Percentiles rank a stretch among this genome's conserved stretches.
These are phyloP conservation scores for Daedaleopsis nitida DNA, from an alignment of 768 basidiomycete species.

Conservation along the genomic window DNA sequence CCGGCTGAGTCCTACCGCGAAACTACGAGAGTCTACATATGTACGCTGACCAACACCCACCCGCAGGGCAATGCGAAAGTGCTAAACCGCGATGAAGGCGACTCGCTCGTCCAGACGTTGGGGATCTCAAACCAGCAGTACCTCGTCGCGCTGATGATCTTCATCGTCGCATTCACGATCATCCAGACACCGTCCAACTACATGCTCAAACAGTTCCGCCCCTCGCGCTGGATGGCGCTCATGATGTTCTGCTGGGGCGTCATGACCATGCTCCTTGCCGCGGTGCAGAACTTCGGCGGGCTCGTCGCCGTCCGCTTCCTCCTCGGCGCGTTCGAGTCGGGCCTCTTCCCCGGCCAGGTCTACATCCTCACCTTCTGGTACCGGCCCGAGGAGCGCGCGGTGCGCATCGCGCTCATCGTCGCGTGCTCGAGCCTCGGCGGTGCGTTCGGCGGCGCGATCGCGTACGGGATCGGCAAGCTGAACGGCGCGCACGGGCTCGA, in stretches of 20 bases:
- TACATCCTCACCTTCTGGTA: constrained; percentile 52
- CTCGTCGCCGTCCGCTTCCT: constrained; percentile 41
- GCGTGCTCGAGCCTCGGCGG: constrained; percentile 33
- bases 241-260: constrained; percentile 43
- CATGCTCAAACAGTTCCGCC: constrained; percentile 39
- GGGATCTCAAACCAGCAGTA: constrained; percentile 34
- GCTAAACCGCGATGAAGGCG: constrained; percentile 34
- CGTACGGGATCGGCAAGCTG: constrained; percentile 34
- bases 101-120: constrained; percentile 33
- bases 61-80: constrained; percentile 36
- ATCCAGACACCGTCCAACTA: constrained; percentile 45
- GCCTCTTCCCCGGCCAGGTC: constrained; percentile 43
- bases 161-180: constrained; percentile 41
- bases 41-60: too few relatives aligned
- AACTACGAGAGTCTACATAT: too few relatives aligned
- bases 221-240: constrained; percentile 42
- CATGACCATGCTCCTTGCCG: constrained; percentile 40
- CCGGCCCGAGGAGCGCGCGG: constrained; percentile 32
- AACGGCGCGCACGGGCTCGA: constrained; percentile 28
- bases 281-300: constrained; percentile 38
- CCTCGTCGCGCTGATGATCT: constrained; percentile 41
- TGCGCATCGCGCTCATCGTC: constrained; percentile 34
- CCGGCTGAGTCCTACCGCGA: background rate
- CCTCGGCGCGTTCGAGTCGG: constrained; percentile 46
- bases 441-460: constrained; percentile 36